Evolutionary conservation across 345 rosid genomes (phyloP).

Genomic region (Hypericum androsaemum): DNA sequence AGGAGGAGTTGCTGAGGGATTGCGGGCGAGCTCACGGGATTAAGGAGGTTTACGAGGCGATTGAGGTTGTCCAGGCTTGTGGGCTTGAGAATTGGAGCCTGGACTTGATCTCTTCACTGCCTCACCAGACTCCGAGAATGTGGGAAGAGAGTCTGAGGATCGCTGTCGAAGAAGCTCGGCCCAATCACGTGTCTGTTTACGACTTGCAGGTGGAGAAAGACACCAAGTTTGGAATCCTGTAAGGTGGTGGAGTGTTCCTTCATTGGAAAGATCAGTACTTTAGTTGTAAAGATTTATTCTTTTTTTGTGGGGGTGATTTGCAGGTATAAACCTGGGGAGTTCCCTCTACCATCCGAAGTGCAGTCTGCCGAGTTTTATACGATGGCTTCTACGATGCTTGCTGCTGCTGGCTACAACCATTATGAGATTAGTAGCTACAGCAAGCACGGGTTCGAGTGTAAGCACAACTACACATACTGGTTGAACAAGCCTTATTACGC

Average conservation of each 20-base stretch:
- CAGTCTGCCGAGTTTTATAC: constrained; percentile 70
- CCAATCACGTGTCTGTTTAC: constrained; percentile 76
- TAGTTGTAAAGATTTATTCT: neutral
- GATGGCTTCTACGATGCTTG: constrained; percentile 58
- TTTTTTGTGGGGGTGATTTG: constrained; percentile 7
- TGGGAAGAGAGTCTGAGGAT: constrained; percentile 78
- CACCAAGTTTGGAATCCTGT: constrained; percentile 75
- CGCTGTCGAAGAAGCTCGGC: constrained; percentile 38
- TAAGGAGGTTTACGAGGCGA: constrained; percentile 62
- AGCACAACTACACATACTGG: constrained; percentile 85
- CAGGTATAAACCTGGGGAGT: constrained; percentile 85
- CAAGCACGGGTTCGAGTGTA: constrained; percentile 57
- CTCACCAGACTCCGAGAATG: constrained; percentile 69
- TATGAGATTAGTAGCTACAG: constrained; percentile 84
- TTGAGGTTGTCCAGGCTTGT: constrained; percentile 47
- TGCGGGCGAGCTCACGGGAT: constrained; percentile 93
- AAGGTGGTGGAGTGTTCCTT: constrained; percentile 12
- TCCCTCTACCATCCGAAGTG: constrained; percentile 77
- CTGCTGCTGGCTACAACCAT: constrained; percentile 56
- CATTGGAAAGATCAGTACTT: neutral
- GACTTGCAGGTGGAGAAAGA: constrained; percentile 95
- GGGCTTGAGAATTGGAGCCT: constrained; percentile 83
- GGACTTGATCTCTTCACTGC: constrained; percentile 90
- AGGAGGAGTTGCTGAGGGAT: constrained; percentile 66
- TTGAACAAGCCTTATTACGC: constrained; percentile 70